These are phyloP conservation scores for Cenchrus americanus DNA, from an alignment of 176 grass and related monocot species.

Conservation along the genomic window DNA sequence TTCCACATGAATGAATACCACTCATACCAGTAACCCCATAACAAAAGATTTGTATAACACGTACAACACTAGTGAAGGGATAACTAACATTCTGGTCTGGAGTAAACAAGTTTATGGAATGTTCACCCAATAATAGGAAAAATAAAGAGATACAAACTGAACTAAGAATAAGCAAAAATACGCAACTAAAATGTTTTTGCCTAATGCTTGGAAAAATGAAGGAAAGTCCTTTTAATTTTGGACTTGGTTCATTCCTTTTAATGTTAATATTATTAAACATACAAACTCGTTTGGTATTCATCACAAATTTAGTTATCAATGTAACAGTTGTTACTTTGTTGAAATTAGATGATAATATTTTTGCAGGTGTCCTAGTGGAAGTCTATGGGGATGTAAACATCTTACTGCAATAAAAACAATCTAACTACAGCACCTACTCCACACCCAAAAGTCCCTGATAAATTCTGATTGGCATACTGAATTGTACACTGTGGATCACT, in stretches of 20 bases:
- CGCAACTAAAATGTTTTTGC: not conserved
- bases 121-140: not conserved
- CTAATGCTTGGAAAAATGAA: not conserved
- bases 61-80: not conserved
- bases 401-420: not conserved
- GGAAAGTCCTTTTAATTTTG: not conserved
- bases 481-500: not conserved
- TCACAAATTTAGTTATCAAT: not conserved
- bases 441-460: not conserved
- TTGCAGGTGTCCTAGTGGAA: not conserved
- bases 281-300: not conserved
- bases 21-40: not conserved
- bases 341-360: not conserved
- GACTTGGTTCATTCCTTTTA: not conserved
- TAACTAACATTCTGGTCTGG: not conserved
- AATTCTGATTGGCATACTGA: constrained; percentile 8
- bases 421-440: not conserved
- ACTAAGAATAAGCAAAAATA: not conserved
- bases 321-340: not conserved
- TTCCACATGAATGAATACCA: too few relatives aligned
- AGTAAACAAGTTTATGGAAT: not conserved
- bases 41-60: not conserved
- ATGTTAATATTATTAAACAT: not conserved
- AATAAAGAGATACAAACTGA: not conserved
- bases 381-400: not conserved